A percentile compares a stretch with the other conserved stretches of the same genome.
Evolutionary conservation across 257 asterid genomes (phyloP).

Genomic region (Avicennia marina): DNA sequence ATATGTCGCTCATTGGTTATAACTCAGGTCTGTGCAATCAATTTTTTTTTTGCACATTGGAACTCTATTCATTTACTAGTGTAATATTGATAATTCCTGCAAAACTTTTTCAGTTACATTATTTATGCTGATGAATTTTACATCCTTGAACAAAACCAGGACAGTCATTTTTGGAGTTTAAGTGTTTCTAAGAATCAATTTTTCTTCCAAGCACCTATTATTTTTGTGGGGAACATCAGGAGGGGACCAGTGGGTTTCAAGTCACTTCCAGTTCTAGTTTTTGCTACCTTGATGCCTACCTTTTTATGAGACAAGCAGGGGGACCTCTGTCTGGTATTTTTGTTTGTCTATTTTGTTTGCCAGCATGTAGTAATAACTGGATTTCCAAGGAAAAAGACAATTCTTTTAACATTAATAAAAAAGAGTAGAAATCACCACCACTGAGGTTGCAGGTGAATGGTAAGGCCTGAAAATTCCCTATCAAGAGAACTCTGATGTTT

Average conservation of each 20-base stretch:
- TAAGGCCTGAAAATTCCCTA: slow-evolving; percentile 33
- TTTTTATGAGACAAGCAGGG: slow-evolving; percentile 52
- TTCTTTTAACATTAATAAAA: slow-evolving; percentile 18
- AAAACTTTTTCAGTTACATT: neutral
- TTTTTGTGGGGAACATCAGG: slow-evolving; percentile 26
- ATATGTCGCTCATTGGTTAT: neutral
- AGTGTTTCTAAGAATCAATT: neutral
- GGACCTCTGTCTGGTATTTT: slow-evolving; percentile 78
- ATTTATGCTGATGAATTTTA: neutral
- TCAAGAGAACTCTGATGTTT: slow-evolving; percentile 27
- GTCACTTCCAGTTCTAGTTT: slow-evolving; percentile 42
- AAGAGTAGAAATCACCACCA: slow-evolving; percentile 28
- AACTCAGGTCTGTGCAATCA: neutral
- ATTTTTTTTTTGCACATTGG: neutral
- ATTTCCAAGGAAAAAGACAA: slow-evolving; percentile 33
- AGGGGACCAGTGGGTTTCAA: slow-evolving; percentile 51
- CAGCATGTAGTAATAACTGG: slow-evolving; percentile 33
- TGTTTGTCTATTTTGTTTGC: slow-evolving; percentile 39
- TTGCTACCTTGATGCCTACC: slow-evolving; percentile 37
- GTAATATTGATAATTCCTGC: neutral
- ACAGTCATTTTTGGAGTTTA: neutral
- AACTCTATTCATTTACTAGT: neutral
- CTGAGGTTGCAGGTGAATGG: slow-evolving; percentile 45
- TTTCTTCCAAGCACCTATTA: neutral
- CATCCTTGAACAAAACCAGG: slow-evolving; percentile 8